These are phyloP conservation scores for Oryza nivara DNA, from an alignment of 176 grass and related monocot species.

Conservation along the genomic window DNA sequence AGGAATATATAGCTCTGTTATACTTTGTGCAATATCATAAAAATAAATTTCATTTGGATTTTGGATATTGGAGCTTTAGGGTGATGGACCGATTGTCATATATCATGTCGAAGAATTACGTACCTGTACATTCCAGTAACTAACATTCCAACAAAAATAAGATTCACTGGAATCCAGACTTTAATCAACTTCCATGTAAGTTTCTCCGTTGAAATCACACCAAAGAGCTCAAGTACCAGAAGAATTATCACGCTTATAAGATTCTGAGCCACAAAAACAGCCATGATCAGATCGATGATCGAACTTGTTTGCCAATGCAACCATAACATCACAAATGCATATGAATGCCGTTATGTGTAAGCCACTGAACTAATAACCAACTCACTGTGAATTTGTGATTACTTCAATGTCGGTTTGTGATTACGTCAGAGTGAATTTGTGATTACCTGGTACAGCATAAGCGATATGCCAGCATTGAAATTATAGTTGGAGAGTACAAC, in stretches of 20 bases:
- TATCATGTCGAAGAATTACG: background rate
- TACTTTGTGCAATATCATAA: background rate
- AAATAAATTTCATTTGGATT: background rate
- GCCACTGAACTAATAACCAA: background rate
- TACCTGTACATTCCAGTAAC: slow-evolving; percentile 94
- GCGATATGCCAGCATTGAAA: slow-evolving; percentile 70
- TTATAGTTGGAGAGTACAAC: slow-evolving; percentile 81
- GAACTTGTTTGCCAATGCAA: background rate
- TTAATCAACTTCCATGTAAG: slow-evolving; percentile 82
- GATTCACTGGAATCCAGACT: slow-evolving; percentile 87
- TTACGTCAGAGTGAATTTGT: no score
- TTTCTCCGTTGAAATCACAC: slow-evolving; percentile 65
- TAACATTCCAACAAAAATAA: slow-evolving; percentile 89
- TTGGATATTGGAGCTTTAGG: slow-evolving; percentile 4
- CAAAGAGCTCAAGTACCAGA: slow-evolving; percentile 53
- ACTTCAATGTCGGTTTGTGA: no score
- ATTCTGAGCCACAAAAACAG: slow-evolving; percentile 62
- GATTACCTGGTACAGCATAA: slow-evolving; percentile 74
- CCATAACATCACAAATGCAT: background rate
- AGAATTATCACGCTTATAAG: slow-evolving; percentile 73
- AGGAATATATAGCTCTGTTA: background rate
- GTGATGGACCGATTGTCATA: background rate
- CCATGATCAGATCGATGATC: slow-evolving; percentile 19
- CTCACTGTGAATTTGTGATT: background rate
- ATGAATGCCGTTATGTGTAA: background rate